Evolutionary conservation across 2,329 filamentous ascomycete genomes (phyloP).

Genomic region (Aspergillus japonicus): DNA sequence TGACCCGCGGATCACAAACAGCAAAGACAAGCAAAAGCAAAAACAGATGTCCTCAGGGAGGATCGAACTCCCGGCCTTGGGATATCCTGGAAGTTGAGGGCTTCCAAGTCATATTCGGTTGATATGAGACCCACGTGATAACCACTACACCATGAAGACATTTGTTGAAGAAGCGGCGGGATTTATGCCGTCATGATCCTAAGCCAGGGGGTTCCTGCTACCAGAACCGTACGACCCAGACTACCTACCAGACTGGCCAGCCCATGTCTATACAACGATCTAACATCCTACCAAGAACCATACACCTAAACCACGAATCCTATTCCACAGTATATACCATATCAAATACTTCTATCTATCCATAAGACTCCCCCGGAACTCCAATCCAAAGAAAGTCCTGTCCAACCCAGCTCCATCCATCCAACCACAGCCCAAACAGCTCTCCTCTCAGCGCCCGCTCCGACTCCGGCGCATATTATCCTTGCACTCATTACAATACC

Average conservation of each 20-base stretch:
- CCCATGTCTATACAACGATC: too few species aligned
- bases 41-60: constrained; percentile 5
- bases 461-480: constrained; percentile 59
- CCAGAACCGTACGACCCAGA: too few species aligned
- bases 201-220: too few species aligned
- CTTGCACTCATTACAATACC: constrained; percentile 79
- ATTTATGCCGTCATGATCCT: neutral
- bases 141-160: constrained; percentile 10
- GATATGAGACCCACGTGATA: constrained; percentile 10
- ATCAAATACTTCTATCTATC: too few species aligned
- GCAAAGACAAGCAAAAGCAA: neutral
- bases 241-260: too few species aligned
- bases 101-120: constrained; percentile 4
- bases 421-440: neutral
- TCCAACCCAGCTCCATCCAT: neutral
- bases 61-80: constrained; percentile 10
- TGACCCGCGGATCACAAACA: too few species aligned
- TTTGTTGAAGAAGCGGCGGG: neutral
- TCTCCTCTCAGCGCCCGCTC: constrained; percentile 34
- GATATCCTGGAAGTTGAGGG: constrained; percentile 1
- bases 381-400: too few species aligned
- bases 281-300: too few species aligned
- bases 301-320: too few species aligned
- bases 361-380: too few species aligned
- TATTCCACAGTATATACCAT: too few species aligned